A percentile compares a stretch with the other conserved stretches of the same genome.
Evolutionary conservation across 163 green algal species (phyloP).

Genomic region (Scenedesmus sp.): DNA sequence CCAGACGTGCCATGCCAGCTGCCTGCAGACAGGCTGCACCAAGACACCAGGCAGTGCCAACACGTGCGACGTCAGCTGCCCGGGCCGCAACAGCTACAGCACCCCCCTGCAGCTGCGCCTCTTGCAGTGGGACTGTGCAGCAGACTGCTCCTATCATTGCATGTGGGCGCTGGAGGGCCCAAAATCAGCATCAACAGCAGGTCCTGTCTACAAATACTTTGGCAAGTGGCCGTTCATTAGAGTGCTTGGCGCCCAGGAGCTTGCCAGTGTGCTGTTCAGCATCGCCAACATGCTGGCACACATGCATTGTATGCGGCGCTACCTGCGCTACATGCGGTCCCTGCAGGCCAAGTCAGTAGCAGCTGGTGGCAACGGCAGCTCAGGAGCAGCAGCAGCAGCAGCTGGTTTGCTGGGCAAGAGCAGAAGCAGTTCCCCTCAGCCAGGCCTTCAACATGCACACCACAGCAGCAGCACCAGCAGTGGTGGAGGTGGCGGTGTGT

Average conservation of each 20-base stretch:
- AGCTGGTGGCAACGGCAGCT: background rate
- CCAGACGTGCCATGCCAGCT: slow-evolving; percentile 43
- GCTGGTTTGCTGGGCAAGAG: background rate
- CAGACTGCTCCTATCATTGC: slow-evolving; percentile 82
- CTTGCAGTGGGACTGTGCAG: slow-evolving; percentile 68
- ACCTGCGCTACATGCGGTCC: slow-evolving; percentile 18
- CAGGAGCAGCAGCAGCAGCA: background rate
- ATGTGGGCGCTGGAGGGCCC: slow-evolving; percentile 70
- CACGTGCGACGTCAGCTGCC: slow-evolving; percentile 45
- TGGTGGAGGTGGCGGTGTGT: background rate
- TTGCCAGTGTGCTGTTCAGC: slow-evolving; percentile 76
- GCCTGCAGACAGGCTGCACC: slow-evolving; percentile 54
- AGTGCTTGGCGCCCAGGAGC: slow-evolving; percentile 72
- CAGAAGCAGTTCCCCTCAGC: background rate
- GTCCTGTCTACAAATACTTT: slow-evolving; percentile 78
- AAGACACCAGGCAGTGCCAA: slow-evolving; percentile 27
- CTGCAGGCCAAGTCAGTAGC: background rate
- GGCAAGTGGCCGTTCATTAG: slow-evolving; percentile 92
- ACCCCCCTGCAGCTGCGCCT: slow-evolving; percentile 52
- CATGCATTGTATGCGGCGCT: slow-evolving; percentile 52
- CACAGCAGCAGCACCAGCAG: background rate
- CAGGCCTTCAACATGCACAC: background rate
- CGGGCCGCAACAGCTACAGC: background rate
- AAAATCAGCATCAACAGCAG: background rate
- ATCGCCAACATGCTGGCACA: slow-evolving; percentile 81